Base-by-base conservation (phyloP, 1,284 basidiomycete genomes). In the Puccinia polysora region DNA sequence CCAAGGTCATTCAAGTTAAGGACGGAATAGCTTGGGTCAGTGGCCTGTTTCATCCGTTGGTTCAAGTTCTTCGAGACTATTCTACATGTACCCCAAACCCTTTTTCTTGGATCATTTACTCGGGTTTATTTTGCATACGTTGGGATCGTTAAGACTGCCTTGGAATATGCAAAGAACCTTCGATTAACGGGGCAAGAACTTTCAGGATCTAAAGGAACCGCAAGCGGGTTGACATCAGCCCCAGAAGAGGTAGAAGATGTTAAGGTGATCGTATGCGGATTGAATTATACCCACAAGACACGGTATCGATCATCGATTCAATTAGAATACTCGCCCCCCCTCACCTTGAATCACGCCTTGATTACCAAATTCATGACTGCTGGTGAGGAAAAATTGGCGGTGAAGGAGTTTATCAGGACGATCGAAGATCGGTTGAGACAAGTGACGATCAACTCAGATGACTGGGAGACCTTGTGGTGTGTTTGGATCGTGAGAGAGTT, bases 111-210 rank as follows among this genome's bases (percentile, higher is more conserved):
- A n/a, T n/a, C n/a, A n/a, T n/a, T n/a, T n/a, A n/a, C n/a, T n/a
- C n/a, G n/a, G n/a, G n/a, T n/a, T n/a, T n/a, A n/a, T n/a, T n/a
- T n/a, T n/a, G n/a, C n/a, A n/a, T n/a, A n/a, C n/a, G n/a, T n/a
- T n/a, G n/a, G n/a, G n/a, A n/a, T n/a, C n/a, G 30, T 30, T 12
- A 28, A 68, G 68, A 71, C 68, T 14, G 68, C 68, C 12, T 55
- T 71, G 28, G 68, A 62, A n/a, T 71, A 62, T 71, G 68, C 68
- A 20, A 71, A 71, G 36, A 71, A 71, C 30, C 25, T 71, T 0
- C 15, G 56, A 38, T 30, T 59, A 5, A 71, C 68, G 8, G 68
- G 68, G 14, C 25, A 28, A 15, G 23, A 60, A 23, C 49, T 71
- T 40, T 71, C 68, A n/a, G 56, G 58, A 8, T 52, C 43, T 8